Conservation (phyloP, 78 protist species). For the Dictyostelium capitatum region DNA sequence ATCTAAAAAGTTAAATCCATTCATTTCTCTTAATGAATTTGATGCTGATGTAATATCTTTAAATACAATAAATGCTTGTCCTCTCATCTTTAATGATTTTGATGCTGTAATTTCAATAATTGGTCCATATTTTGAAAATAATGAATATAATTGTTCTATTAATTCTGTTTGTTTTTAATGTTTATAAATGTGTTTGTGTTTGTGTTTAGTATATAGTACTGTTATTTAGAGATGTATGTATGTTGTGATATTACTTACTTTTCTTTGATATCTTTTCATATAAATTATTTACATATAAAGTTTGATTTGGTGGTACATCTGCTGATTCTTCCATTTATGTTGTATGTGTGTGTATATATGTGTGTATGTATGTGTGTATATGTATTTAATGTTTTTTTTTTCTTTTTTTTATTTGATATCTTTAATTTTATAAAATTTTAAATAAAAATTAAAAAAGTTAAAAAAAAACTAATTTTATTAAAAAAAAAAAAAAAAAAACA, state of each 20-base stretch:
- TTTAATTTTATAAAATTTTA: not conserved
- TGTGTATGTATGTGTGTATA: not conserved
- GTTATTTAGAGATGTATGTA: no score
- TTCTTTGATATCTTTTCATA: slow-evolving; percentile 90
- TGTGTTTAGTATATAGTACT: no score
- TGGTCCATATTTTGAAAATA: slow-evolving; percentile 84
- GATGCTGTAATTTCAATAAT: slow-evolving; percentile 93
- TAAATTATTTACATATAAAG: slow-evolving; percentile 95
- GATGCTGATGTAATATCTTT: slow-evolving; percentile 91
- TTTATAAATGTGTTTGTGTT: no score
- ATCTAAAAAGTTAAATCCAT: slow-evolving; percentile 92
- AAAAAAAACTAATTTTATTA: no score
- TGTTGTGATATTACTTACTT: no score
- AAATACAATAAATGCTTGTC: slow-evolving; percentile 98
- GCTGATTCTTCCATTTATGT: slow-evolving; percentile 5
- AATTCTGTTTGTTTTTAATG: no score
- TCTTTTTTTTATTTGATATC: no score
- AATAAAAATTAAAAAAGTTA: no score
- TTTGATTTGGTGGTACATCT: slow-evolving; percentile 87
- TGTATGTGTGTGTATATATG: not conserved
- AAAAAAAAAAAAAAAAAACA: no score
- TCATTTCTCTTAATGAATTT: slow-evolving; percentile 88
- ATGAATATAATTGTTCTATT: slow-evolving; percentile 54
- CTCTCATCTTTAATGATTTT: slow-evolving; percentile 92
- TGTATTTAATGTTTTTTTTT: not conserved